A percentile compares a stretch with the other conserved stretches of the same genome.
Conservation (phyloP, 2,329 filamentous ascomycete genomes). For the Xylaria sp. region DNA sequence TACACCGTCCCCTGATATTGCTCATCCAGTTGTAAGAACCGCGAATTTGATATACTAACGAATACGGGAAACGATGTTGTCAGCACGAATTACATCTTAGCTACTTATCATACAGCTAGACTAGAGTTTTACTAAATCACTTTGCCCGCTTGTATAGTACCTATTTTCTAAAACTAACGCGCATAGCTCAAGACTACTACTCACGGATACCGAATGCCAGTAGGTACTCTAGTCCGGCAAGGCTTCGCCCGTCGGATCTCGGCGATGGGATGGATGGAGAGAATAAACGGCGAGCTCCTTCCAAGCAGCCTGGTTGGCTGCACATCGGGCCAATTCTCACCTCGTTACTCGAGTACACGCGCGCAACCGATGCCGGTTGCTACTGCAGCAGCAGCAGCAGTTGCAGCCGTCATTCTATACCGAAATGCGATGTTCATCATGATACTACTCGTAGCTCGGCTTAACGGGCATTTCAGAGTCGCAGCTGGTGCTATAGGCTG, state of each 20-base stretch:
- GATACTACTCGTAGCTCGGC: slow-evolving; percentile 27
- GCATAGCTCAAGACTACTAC: slow-evolving; percentile 18
- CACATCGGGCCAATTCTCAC: slow-evolving; percentile 20
- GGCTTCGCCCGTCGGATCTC: background rate
- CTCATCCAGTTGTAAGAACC: slow-evolving; percentile 11
- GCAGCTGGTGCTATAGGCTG: background rate
- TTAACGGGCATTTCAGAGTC: slow-evolving; percentile 19
- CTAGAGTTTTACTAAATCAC: background rate
- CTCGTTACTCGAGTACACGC: slow-evolving; percentile 12
- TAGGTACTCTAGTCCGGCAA: background rate
- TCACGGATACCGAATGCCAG: slow-evolving; percentile 4
- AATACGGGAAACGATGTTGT: background rate
- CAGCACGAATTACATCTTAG: background rate
- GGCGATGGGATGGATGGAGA: slow-evolving; percentile 9
- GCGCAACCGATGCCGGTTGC: slow-evolving; percentile 32
- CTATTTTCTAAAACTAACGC: background rate
- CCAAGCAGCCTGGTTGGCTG: slow-evolving; percentile 11
- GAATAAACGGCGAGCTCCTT: background rate
- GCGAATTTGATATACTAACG: background rate
- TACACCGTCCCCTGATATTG: slow-evolving; percentile 20
- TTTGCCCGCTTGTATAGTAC: background rate
- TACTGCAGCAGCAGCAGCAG: slow-evolving; percentile 7
- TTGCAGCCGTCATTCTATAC: slow-evolving; percentile 16
- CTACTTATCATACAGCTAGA: background rate
- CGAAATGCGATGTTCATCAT: slow-evolving; percentile 4